Evolutionary conservation across 768 basidiomycete genomes (phyloP).

Genomic region (Artomyces pyxidatus): DNA sequence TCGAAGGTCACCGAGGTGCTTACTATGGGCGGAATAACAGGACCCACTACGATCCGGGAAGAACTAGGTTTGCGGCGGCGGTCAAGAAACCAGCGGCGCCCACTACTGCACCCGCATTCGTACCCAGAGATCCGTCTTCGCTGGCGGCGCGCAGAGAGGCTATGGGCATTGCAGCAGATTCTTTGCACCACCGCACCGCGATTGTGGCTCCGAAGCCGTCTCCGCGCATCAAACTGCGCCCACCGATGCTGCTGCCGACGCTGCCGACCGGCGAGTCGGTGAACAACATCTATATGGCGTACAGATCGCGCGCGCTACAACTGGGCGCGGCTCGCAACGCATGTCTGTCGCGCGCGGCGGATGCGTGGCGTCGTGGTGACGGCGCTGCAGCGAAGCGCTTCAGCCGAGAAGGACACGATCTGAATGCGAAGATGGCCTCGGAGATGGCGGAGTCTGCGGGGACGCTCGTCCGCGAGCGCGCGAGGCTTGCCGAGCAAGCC

Average conservation of each 20-base stretch:
- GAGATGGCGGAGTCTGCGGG: constrained; percentile 84
- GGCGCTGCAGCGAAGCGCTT: constrained; percentile 94
- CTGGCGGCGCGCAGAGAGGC: constrained; percentile 45
- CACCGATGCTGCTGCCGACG: constrained; percentile 81
- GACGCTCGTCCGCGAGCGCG: constrained; percentile 79
- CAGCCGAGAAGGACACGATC: constrained; percentile 86
- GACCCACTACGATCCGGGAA: constrained; percentile 65
- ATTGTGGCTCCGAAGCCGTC: constrained; percentile 77
- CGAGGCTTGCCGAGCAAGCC: constrained; percentile 65
- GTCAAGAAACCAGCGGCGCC: constrained; percentile 59
- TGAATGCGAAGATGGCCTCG: constrained; percentile 82
- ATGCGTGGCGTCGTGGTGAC: constrained; percentile 93
- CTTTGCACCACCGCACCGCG: constrained; percentile 54
- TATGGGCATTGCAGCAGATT: constrained; percentile 53
- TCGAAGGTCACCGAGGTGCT: constrained; percentile 35
- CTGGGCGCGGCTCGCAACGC: constrained; percentile 92
- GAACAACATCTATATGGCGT: constrained; percentile 79
- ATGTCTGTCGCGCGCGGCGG: constrained; percentile 89
- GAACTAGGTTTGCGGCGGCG: constrained; percentile 86
- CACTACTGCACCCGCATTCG: constrained; percentile 21
- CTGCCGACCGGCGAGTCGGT: constrained; percentile 77
- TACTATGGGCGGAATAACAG: constrained; percentile 28
- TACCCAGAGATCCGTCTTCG: constrained; percentile 27
- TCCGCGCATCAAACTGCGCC: constrained; percentile 75
- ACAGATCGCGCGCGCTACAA: constrained; percentile 82